A percentile compares a stretch with the other conserved stretches of the same genome.
These are phyloP conservation scores for Puccinia hordei DNA, from an alignment of 1,284 basidiomycete species.

Conservation along the genomic window DNA sequence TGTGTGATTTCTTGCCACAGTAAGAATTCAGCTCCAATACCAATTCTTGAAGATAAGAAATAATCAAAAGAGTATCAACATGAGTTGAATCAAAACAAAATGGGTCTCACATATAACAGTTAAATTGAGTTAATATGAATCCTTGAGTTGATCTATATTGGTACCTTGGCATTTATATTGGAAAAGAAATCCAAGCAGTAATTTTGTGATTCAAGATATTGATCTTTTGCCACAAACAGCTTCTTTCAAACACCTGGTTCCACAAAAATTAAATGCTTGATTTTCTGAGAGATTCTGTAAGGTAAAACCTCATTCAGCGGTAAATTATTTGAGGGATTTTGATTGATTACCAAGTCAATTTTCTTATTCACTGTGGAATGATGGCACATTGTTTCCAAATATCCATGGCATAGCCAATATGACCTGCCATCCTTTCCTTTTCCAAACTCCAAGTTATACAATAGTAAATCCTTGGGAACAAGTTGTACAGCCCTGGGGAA, in stretches of 20 bases:
- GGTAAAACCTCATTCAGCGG: background rate
- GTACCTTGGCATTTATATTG: background rate
- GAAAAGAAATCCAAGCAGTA: background rate
- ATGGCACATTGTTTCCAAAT: background rate
- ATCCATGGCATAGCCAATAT: background rate
- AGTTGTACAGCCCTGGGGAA: too few species aligned
- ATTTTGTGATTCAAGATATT: constrained; percentile 15
- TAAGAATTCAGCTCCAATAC: background rate
- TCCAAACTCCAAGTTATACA: too few species aligned
- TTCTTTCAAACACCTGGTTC: background rate
- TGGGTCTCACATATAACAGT: background rate
- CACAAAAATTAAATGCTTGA: background rate
- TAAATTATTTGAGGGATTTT: background rate
- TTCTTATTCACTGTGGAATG: background rate
- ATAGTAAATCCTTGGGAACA: too few species aligned
- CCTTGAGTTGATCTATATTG: background rate
- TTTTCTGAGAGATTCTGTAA: background rate
- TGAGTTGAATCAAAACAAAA: background rate
- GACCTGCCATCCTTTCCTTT: background rate
- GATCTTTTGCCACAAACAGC: constrained; percentile 17
- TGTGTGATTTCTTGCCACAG: background rate
- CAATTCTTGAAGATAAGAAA: too few species aligned
- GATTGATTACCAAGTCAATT: background rate
- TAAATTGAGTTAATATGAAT: background rate
- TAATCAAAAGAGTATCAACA: too few species aligned